Evolutionary conservation across 2,329 filamentous ascomycete genomes (phyloP).

Genomic region (Colletotrichum sp.): DNA sequence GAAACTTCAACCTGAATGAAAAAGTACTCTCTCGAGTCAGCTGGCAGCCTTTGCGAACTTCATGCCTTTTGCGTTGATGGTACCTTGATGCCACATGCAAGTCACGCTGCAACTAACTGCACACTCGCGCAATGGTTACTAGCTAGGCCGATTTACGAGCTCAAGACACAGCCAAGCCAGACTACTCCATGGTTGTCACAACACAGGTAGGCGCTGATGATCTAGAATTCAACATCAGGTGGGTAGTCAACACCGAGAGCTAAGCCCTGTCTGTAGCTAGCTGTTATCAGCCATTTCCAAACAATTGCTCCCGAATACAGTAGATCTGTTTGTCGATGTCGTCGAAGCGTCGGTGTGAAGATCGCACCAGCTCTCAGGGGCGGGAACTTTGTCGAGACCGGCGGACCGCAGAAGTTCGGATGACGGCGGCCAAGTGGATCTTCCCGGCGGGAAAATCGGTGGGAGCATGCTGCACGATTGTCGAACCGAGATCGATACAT

Average conservation of each 20-base stretch:
- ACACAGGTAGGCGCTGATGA: neutral
- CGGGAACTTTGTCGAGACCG: neutral
- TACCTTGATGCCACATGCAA: neutral
- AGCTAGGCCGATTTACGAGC: neutral
- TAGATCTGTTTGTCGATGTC: neutral
- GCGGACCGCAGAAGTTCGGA: neutral
- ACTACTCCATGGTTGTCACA: rapidly evolving
- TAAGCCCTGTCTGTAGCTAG: neutral
- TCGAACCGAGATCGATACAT: neutral
- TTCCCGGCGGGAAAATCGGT: neutral
- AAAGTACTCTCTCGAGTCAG: neutral
- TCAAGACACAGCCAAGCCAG: neutral
- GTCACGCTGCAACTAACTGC: neutral
- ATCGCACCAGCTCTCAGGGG: neutral
- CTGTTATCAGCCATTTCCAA: neutral
- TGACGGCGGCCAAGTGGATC: neutral
- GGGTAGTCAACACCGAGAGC: neutral
- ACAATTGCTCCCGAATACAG: neutral
- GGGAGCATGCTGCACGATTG: neutral
- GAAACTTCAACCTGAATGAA: neutral
- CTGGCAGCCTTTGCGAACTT: neutral
- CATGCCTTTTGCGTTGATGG: neutral
- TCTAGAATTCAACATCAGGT: neutral
- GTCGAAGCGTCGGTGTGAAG: neutral
- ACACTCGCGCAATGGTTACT: neutral